Base-by-base conservation (phyloP, 176 grass and related monocot species). In the Tillandsia fasciculata region DNA sequence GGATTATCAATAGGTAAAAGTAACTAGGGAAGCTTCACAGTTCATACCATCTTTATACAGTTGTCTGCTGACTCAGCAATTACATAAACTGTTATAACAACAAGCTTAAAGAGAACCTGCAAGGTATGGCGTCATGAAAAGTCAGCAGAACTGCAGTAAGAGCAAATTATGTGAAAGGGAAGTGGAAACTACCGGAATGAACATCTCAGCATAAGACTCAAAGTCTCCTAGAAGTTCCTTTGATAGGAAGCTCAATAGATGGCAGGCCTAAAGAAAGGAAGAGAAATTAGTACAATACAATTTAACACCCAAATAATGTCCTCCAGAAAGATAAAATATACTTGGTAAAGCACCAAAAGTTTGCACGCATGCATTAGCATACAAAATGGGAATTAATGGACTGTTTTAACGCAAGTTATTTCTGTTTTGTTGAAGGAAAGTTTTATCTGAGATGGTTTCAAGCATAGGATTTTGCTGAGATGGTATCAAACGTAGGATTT, bases 21-120 rank as follows among this genome's bases (percentile, higher is more conserved):
- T 66, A 79, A 73, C 12, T 1, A 9, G 27, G 64, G 68, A 47
- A 66, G 1, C 17, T 70, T 80, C 33, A 42, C 33, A 33, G 29
- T 33, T 33, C 9, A 42, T 85, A 96, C 92, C 81, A 85, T 87
- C 81, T 96, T 96, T 84, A 96, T 89, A 70, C 92, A 96, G 53
- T 78, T 89, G 78, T 96, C 92, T 51, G 88, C 83, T 14, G 92
- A 83, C 0, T 96, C 86, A 12, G 86, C 86, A 79, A 96, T 96
- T 70, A 96, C 83, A 83, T 80, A 68, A 74, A 96, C 83, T 23
- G 92, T 96, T 65, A 96, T 92, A 10, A 92, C 83, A 75, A 89
- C 88, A 73, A 89, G 80, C 81, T 92, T 96, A 50, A 96, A 85
- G 73, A 96, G 92, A 27, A 85, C 83, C 92, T 96, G 12, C 3